Evolutionary conservation across 345 rosid species (phyloP).

Genomic region (Stellera chamaejasme): DNA sequence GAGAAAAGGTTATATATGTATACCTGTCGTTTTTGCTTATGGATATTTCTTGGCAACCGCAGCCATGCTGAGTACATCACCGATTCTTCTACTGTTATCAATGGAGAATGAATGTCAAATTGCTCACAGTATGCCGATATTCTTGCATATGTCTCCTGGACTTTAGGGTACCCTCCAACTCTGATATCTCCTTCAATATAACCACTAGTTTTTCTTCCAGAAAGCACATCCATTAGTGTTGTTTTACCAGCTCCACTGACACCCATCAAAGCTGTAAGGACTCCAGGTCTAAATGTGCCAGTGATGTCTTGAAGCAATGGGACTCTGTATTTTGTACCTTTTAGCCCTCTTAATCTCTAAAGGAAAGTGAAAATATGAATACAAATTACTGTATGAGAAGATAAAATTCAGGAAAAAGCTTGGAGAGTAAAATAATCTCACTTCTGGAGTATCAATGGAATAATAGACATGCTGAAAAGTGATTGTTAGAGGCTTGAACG

Average conservation of each 20-base stretch:
- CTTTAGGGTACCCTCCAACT: conserved; percentile 60
- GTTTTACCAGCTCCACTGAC: conserved; percentile 91
- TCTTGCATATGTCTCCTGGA: conserved; percentile 74
- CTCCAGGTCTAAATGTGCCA: conserved; percentile 67
- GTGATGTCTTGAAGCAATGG: conserved; percentile 56
- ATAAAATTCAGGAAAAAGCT: background rate
- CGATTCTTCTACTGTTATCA: conserved; percentile 63
- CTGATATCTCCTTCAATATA: conserved; percentile 61
- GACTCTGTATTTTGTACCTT: conserved; percentile 35
- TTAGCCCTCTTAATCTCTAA: conserved; percentile 54
- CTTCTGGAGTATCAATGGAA: conserved; percentile 54
- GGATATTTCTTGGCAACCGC: conserved; percentile 35
- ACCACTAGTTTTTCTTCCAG: conserved; percentile 49
- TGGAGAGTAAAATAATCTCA: conserved; percentile 19
- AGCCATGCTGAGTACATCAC: conserved; percentile 72
- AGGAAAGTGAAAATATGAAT: background rate
- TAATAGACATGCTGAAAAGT: conserved; percentile 57
- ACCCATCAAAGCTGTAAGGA: conserved; percentile 82
- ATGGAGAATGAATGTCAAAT: conserved; percentile 71
- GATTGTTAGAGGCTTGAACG: conserved; percentile 48
- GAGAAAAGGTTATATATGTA: background rate
- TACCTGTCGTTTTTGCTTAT: conserved; percentile 27
- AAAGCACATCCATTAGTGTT: conserved; percentile 65
- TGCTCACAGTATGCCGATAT: conserved; percentile 85
- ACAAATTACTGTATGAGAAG: background rate